These are phyloP conservation scores for Xylariaceae sp. DNA, from an alignment of 2,329 filamentous ascomycete genomes.

Conservation along the genomic window DNA sequence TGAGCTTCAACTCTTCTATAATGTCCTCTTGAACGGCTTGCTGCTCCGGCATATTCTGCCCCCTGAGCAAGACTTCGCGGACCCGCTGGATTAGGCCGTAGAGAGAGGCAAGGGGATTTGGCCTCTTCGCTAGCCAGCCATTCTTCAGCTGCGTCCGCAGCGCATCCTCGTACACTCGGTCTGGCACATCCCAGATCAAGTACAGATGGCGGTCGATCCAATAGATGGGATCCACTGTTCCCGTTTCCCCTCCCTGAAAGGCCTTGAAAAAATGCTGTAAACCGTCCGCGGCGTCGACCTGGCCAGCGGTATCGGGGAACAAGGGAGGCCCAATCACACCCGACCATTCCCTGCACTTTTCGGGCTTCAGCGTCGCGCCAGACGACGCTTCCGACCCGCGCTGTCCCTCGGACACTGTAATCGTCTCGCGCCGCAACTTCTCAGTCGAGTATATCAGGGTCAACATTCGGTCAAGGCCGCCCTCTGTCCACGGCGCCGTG, in stretches of 20 bases:
- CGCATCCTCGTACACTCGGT: too few species aligned
- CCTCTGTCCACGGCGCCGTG: neutral
- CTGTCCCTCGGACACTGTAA: too few species aligned
- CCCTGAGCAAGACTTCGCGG: too few species aligned
- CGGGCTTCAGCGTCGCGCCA: neutral
- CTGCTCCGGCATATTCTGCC: too few species aligned
- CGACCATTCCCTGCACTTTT: too few species aligned
- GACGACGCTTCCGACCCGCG: neutral
- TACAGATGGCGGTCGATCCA: conserved; percentile 3
- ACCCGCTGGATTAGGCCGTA: too few species aligned
- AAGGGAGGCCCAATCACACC: neutral
- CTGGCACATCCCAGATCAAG: conserved; percentile 4
- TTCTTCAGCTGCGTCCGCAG: too few species aligned
- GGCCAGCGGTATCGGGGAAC: neutral
- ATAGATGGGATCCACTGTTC: neutral
- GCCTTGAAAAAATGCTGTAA: conserved; percentile 1
- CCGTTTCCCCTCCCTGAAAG: neutral
- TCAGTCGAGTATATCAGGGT: neutral
- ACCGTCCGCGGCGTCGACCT: neutral
- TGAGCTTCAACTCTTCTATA: too few species aligned
- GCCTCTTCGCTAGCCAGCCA: too few species aligned
- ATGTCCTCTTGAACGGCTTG: too few species aligned
- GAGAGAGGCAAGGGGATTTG: too few species aligned
- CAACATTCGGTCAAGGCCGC: neutral
- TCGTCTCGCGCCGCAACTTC: neutral